Evolutionary conservation across 176 grass and related monocot genomes (phyloP).

Genomic region (Avena sativa): DNA sequence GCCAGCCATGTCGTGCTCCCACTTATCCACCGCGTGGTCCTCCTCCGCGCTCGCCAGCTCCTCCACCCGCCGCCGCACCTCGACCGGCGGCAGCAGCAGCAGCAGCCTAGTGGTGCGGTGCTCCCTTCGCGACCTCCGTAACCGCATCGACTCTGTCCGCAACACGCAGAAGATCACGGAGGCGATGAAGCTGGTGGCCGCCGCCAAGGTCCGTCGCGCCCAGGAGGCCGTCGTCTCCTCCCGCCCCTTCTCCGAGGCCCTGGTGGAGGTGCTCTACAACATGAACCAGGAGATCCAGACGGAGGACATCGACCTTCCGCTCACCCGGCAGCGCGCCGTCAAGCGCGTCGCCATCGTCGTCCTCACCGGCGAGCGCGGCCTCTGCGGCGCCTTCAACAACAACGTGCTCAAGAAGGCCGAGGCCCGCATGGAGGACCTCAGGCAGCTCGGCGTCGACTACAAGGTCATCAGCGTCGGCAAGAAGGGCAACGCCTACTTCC

Average conservation of each 20-base stretch:
- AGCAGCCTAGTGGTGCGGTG: conserved; percentile 57
- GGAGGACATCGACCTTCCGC: conserved; percentile 80
- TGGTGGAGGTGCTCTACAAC: conserved; percentile 87
- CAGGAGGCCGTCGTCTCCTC: conserved; percentile 84
- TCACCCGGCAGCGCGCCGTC: conserved; percentile 64
- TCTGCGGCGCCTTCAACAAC: conserved; percentile 93
- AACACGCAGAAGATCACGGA: conserved; percentile 98
- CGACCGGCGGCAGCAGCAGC: background rate
- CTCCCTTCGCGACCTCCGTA: conserved; percentile 67
- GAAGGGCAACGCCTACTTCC: conserved; percentile 79
- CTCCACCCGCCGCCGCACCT: conserved; percentile 42
- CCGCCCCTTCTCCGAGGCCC: conserved; percentile 86
- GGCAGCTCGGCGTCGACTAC: conserved; percentile 65
- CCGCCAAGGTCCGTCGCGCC: conserved; percentile 85
- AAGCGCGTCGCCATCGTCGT: conserved; percentile 82
- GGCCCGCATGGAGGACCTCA: conserved; percentile 60
- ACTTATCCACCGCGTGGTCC: conserved; percentile 62
- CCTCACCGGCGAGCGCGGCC: conserved; percentile 83
- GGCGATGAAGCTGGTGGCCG: conserved; percentile 93
- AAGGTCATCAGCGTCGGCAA: conserved; percentile 83
- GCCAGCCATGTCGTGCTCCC: conserved; percentile 53
- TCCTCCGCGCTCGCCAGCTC: conserved; percentile 59
- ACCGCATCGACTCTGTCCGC: conserved; percentile 74
- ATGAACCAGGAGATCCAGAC: conserved; percentile 94
- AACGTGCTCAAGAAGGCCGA: conserved; percentile 89